Evolutionary conservation across 163 green algal species (phyloP).

Genomic region (Chlorella variabilis): DNA sequence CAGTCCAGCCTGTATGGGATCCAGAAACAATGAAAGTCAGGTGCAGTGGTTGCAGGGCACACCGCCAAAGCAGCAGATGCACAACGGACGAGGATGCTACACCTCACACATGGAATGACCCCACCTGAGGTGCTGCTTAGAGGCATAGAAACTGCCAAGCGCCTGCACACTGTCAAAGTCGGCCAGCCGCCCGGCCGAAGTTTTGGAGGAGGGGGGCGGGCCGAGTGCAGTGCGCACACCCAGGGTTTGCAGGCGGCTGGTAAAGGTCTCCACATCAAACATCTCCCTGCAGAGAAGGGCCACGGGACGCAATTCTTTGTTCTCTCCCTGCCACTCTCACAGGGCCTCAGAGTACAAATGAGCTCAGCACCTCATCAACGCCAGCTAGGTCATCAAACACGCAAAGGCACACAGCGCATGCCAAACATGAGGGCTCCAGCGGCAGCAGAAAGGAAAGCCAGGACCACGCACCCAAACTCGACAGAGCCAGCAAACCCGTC

Average conservation of each 20-base stretch:
- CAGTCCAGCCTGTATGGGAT: not conserved
- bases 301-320: no score
- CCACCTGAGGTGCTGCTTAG: not conserved
- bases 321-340: no score
- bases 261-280: not conserved
- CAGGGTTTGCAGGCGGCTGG: not conserved
- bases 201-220: not conserved
- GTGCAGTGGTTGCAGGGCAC: no score
- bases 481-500: not conserved
- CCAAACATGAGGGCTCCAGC: no score
- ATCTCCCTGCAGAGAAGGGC: not conserved
- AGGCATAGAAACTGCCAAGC: not conserved
- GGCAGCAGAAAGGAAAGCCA: not conserved
- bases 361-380: no score
- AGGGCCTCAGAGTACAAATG: no score
- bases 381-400: not conserved
- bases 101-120: not conserved
- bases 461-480: constrained; percentile 13
- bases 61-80: no score
- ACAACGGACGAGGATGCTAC: no score
- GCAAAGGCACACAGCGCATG: not conserved
- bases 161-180: not conserved
- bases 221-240: not conserved
- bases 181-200: not conserved
- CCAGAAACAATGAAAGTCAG: no score